These are phyloP conservation scores for Cystobasidiaceae sp. DNA, from an alignment of 1,284 basidiomycete genomes.

Conservation along the genomic window DNA sequence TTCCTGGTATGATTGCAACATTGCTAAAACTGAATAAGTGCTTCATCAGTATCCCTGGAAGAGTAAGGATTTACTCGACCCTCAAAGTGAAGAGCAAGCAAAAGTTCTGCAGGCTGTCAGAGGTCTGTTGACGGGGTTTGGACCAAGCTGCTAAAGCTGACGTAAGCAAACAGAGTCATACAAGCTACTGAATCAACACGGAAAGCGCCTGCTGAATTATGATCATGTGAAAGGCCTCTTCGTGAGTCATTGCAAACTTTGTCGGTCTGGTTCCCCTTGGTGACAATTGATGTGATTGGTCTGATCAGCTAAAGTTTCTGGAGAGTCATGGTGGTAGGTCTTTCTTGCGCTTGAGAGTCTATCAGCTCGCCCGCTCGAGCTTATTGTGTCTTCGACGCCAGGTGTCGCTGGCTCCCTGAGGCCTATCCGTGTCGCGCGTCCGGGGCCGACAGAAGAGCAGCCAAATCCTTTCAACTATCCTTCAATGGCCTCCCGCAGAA, in stretches of 20 bases:
- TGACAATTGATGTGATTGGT: background rate
- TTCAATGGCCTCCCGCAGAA: too few relatives aligned
- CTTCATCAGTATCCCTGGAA: conserved; percentile 19
- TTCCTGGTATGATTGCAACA: background rate
- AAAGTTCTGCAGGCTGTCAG: conserved; percentile 12
- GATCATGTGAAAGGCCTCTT: conserved; percentile 2
- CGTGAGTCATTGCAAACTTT: background rate
- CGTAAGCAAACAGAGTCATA: background rate
- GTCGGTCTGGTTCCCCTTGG: background rate
- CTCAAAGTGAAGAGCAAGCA: conserved; percentile 22
- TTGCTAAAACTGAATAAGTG: background rate
- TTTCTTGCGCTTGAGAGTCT: too few relatives aligned
- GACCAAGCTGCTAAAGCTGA: background rate
- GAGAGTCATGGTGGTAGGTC: conserved; percentile 21
- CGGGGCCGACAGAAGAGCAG: too few relatives aligned
- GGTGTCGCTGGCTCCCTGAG: conserved; percentile 14
- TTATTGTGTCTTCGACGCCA: background rate
- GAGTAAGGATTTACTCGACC: conserved; percentile 5
- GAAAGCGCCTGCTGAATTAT: background rate
- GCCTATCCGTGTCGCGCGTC: too few relatives aligned
- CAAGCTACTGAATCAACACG: conserved; percentile 30
- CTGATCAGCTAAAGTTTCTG: background rate
- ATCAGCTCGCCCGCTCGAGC: background rate
- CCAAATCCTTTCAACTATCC: too few relatives aligned
- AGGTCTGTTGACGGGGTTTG: background rate